Conservation (phyloP, 2,329 filamentous ascomycete genomes). For the Fusarium agapanthi region DNA sequence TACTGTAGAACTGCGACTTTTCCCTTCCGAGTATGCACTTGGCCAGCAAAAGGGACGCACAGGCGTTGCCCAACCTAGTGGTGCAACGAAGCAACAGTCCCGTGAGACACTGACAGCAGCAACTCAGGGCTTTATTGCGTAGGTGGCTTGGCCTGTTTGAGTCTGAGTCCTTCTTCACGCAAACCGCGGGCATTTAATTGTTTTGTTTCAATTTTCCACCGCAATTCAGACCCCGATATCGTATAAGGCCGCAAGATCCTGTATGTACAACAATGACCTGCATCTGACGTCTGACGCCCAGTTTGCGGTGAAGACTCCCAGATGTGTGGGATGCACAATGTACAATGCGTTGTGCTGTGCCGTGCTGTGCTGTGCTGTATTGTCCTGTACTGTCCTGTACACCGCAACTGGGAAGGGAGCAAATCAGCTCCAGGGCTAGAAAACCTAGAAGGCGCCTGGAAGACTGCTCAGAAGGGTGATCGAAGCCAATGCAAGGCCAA, state of each 20-base stretch:
- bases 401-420: conserved; percentile 5
- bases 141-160: background rate
- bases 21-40: conserved; percentile 15
- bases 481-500: conserved; percentile 28
- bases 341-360: background rate
- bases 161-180: background rate
- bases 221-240: background rate
- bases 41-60: background rate
- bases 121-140: background rate
- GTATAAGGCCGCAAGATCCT: background rate
- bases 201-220: background rate
- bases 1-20: conserved; percentile 5
- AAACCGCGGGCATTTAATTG: background rate
- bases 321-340: background rate
- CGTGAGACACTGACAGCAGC: background rate
- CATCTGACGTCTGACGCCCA: background rate
- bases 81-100: background rate
- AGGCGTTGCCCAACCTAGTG: background rate
- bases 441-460: conserved; percentile 29
- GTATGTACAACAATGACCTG: background rate
- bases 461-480: conserved; percentile 12
- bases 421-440: conserved; percentile 18
- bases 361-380: background rate
- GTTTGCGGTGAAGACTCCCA: background rate
- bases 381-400: background rate